Evolutionary conservation across 139 green algal species (phyloP).

Genomic region (Chloropicon primus): DNA sequence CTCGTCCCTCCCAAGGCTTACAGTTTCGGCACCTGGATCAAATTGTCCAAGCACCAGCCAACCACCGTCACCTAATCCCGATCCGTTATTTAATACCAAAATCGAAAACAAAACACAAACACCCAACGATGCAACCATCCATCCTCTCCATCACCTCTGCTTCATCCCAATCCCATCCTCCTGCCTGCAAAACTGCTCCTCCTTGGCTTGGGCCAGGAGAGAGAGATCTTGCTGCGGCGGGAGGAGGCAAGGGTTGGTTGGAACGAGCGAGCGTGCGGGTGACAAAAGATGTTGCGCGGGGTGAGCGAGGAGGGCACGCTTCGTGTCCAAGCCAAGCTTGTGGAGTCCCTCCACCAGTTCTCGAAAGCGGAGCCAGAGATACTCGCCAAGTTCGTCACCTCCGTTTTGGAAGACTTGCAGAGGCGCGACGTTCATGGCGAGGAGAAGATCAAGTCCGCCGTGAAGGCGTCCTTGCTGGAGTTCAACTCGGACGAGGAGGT

Average conservation of each 20-base stretch:
- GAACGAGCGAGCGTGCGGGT: neutral
- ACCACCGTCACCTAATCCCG: no score
- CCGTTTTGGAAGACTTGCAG: neutral
- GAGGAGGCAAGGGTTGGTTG: no score
- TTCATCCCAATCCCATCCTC: no score
- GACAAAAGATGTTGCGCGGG: neutral
- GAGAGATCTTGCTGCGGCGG: no score
- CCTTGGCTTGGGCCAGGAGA: no score
- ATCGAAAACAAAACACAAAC: no score
- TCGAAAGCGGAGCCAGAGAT: neutral
- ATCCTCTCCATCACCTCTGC: no score
- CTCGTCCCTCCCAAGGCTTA: conserved; percentile 29
- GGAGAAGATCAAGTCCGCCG: neutral
- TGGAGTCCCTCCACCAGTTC: neutral
- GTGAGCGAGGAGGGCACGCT: neutral
- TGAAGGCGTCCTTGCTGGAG: neutral
- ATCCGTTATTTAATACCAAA: no score
- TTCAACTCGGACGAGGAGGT: neutral
- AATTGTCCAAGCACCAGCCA: no score
- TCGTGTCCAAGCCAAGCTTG: neutral
- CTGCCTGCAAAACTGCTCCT: no score
- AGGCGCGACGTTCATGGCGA: neutral
- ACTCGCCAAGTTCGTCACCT: neutral
- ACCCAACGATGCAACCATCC: no score
- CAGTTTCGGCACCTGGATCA: neutral